phyloP scores from a whole-genome alignment of 2,329 filamentous ascomycete species.

The Botryotinia calthae region DNA sequence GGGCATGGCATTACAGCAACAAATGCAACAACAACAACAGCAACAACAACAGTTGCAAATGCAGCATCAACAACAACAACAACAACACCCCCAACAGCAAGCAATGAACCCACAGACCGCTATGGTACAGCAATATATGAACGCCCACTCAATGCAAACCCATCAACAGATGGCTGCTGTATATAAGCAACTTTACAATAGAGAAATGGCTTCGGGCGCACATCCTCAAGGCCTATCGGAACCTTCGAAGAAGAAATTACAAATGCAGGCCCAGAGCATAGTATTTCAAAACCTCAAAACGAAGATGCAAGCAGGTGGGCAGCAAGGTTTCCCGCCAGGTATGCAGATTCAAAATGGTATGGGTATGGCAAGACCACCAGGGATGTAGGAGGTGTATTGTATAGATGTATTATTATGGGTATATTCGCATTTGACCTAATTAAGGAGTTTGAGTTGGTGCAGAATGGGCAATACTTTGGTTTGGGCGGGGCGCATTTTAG shows the following conservation, averaged over 20 bases:
- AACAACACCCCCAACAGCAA: slow-evolving; percentile 10
- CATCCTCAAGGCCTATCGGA: slow-evolving; percentile 9
- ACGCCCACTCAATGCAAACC: not conserved
- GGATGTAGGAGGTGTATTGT: slow-evolving; percentile 14
- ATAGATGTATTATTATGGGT: not conserved
- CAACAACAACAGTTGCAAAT: not conserved
- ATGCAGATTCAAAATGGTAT: slow-evolving; percentile 36
- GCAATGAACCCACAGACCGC: not conserved
- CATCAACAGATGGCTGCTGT: not conserved
- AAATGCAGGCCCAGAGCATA: not conserved
- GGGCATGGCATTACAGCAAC: slow-evolving; percentile 1
- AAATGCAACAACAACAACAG: slow-evolving; percentile 7
- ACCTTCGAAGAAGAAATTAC: not conserved
- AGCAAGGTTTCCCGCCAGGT: slow-evolving; percentile 29
- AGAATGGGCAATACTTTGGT: not conserved
- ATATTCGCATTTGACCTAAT: not conserved
- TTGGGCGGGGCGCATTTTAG: slow-evolving; percentile 6
- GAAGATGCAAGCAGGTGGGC: slow-evolving; percentile 10
- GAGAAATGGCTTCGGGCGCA: not conserved
- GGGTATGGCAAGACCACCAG: slow-evolving; percentile 30
- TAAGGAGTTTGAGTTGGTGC: not conserved
- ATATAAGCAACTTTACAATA: not conserved
- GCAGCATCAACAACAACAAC: not conserved
- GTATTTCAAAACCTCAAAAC: not conserved
- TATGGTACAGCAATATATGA: slow-evolving; percentile 7